These are phyloP conservation scores for Gardenia jasminoides DNA, from an alignment of 257 asterid genomes.

Conservation along the genomic window DNA sequence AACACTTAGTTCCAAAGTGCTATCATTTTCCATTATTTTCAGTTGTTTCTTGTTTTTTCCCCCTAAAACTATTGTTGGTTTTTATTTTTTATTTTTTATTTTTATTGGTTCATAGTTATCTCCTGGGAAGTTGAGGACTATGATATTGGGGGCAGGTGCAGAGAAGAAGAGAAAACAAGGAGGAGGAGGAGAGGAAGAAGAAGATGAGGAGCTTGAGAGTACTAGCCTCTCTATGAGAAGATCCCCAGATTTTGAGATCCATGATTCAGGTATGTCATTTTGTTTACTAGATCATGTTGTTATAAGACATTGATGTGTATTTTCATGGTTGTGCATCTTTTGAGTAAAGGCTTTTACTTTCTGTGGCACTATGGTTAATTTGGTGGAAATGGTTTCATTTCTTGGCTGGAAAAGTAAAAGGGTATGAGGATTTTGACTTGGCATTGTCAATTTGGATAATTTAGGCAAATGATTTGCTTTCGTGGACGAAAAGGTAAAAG, in stretches of 20 bases:
- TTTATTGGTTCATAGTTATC: slow-evolving; percentile 21
- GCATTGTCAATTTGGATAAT: not conserved
- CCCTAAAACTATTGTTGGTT: not conserved
- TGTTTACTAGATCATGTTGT: not conserved
- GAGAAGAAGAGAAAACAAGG: slow-evolving; percentile 22
- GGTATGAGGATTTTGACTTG: slow-evolving; percentile 4
- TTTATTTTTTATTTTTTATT: too few species aligned
- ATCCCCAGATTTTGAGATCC: slow-evolving; percentile 37
- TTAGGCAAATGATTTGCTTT: not conserved
- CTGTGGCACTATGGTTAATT: slow-evolving; percentile 4
- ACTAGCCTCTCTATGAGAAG: slow-evolving; percentile 33
- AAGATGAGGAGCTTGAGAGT: slow-evolving; percentile 34
- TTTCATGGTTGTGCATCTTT: not conserved
- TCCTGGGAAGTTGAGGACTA: slow-evolving; percentile 36
- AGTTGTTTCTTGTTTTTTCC: not conserved
- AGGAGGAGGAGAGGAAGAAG: slow-evolving; percentile 20
- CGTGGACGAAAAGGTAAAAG: not conserved
- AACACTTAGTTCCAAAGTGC: not conserved
- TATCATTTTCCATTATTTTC: slow-evolving; percentile 6
- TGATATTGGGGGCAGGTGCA: slow-evolving; percentile 23
- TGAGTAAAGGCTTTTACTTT: not conserved
- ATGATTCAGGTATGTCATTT: slow-evolving; percentile 28
- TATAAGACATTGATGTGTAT: not conserved
- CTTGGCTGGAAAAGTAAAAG: not conserved
- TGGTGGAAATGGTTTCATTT: not conserved